phyloP scores from a whole-genome alignment of 106 monocot genomes.

The Acorus gramineus region DNA sequence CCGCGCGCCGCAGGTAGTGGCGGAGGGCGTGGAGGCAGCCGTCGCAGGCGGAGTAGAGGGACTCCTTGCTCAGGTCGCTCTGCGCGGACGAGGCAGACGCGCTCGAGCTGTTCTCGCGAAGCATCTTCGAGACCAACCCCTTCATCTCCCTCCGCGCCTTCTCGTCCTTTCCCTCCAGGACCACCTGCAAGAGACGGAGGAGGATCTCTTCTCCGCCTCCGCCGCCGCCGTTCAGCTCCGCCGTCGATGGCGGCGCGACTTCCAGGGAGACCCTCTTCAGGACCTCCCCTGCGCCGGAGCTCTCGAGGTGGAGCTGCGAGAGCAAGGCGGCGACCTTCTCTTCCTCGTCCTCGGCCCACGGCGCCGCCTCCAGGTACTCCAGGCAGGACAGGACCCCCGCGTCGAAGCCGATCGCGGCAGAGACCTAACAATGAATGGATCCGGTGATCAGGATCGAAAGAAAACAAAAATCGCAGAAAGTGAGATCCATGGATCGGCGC shows the following conservation, averaged over 20 bases:
- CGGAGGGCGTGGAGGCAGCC: constrained; percentile 52
- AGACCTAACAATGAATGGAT: constrained; percentile 30
- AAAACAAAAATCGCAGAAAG: too few relatives aligned
- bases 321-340: constrained; percentile 85
- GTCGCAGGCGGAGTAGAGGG: constrained; percentile 72
- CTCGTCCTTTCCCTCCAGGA: constrained; percentile 90
- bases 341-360: constrained; percentile 96
- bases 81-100: not conserved
- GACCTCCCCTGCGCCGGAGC: constrained; percentile 68
- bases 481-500: too few relatives aligned
- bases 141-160: constrained; percentile 97
- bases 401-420: constrained; percentile 68
- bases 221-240: constrained; percentile 11
- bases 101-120: constrained; percentile 49
- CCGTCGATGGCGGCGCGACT: constrained; percentile 13
- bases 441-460: not conserved
- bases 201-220: constrained; percentile 57
- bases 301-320: constrained; percentile 67
- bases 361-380: constrained; percentile 92
- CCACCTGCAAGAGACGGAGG: constrained; percentile 78
- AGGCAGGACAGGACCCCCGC: constrained; percentile 73
- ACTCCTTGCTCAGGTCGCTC: constrained; percentile 65
- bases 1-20: constrained; percentile 32
- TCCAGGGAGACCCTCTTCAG: constrained; percentile 79
- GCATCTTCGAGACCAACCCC: constrained; percentile 87